These are phyloP conservation scores for Globisporangium heterothallicum DNA, from an alignment of 352 stramenopile genomes.

Conservation along the genomic window DNA sequence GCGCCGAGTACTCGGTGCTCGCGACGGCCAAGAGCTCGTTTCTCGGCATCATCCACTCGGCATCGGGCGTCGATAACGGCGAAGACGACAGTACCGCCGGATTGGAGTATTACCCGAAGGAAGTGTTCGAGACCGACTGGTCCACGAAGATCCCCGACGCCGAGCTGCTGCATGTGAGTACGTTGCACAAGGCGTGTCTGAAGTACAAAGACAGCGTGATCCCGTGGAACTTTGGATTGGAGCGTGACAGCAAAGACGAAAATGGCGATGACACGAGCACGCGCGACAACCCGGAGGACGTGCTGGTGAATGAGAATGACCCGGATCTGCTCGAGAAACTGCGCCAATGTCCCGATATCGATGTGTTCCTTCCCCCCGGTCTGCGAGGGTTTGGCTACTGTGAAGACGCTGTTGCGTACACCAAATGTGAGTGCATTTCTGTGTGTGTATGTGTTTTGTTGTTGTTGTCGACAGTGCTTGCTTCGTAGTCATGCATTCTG, in stretches of 20 bases:
- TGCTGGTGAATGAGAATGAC: conserved; percentile 27
- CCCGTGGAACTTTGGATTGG: conserved; percentile 20
- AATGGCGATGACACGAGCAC: conserved; percentile 7
- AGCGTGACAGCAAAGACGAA: conserved; percentile 11
- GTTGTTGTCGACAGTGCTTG: no score
- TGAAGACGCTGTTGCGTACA: conserved; percentile 57
- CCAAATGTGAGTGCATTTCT: conserved; percentile 36
- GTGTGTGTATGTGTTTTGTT: neutral
- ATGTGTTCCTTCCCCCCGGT: conserved; percentile 49
- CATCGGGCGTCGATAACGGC: conserved; percentile 5
- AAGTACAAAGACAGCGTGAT: conserved; percentile 25
- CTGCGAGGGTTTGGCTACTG: conserved; percentile 59
- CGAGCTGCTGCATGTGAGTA: conserved; percentile 39
- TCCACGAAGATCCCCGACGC: conserved; percentile 8
- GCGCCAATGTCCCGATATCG: conserved; percentile 45
- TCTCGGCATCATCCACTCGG: conserved; percentile 8
- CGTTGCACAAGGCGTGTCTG: conserved; percentile 30
- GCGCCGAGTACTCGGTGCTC: conserved; percentile 14
- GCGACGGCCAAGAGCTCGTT: conserved; percentile 12
- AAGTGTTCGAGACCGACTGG: conserved; percentile 16
- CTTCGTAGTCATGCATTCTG: no score
- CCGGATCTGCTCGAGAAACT: conserved; percentile 37
- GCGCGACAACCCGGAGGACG: conserved; percentile 8
- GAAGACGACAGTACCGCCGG: neutral
- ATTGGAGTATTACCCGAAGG: conserved; percentile 5